These are phyloP conservation scores for Russula brevipes DNA, from an alignment of 768 basidiomycete species.

Conservation along the genomic window DNA sequence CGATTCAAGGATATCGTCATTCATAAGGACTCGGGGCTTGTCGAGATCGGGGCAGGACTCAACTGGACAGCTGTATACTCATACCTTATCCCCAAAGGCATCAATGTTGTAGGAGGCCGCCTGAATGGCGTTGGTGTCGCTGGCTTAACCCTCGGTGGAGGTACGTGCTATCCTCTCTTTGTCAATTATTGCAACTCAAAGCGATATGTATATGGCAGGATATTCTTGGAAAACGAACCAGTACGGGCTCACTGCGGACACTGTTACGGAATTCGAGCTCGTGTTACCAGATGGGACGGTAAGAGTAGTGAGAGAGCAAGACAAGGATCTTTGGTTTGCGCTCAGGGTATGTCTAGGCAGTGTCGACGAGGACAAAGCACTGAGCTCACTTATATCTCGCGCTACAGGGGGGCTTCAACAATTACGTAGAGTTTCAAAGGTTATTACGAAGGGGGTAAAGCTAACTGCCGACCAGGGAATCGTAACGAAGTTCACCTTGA, in stretches of 20 bases:
- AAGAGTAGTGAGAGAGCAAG: constrained; percentile 15
- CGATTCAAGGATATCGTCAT: constrained; percentile 20
- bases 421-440: constrained; percentile 2
- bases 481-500: constrained; percentile 17
- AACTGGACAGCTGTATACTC: constrained; percentile 28
- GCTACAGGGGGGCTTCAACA: constrained; percentile 17
- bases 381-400: background rate
- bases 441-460: background rate
- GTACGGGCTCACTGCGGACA: constrained; percentile 26
- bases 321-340: constrained; percentile 21
- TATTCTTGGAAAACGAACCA: constrained; percentile 24
- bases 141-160: constrained; percentile 25
- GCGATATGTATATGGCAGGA: background rate
- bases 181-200: background rate
- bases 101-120: constrained; percentile 26
- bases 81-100: constrained; percentile 13
- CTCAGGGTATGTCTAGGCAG: constrained; percentile 1
- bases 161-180: background rate
- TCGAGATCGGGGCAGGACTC: constrained; percentile 23
- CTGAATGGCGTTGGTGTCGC: constrained; percentile 25
- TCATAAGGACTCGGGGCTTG: constrained; percentile 2
- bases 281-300: constrained; percentile 24
- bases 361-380: no score
- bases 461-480: constrained; percentile 9
- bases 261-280: constrained; percentile 23